Evolutionary conservation across 768 basidiomycete genomes (phyloP), one percentile per base, ranked within the genome.

Genomic region (Leccinum obscurum): DNA sequence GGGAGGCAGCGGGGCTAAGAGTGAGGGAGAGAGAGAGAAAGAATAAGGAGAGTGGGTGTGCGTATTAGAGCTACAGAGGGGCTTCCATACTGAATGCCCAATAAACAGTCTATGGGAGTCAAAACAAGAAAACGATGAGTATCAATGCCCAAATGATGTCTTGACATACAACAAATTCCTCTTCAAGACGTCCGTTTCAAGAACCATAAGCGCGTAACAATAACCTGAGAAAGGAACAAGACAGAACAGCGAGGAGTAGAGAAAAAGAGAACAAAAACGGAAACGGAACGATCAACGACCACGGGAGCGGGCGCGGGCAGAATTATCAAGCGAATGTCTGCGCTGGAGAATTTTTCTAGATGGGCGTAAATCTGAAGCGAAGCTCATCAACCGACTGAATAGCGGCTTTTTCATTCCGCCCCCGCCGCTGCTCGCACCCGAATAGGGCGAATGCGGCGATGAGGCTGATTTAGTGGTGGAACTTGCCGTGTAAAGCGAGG

Each of bases 311-410:
- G 44, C 58, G 9, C 71, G 70, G 28, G 39, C 50, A 32, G 72
- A 56, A 11, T 61, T 62, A n/a, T 70, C 82, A 57, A 80, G 73
- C 24, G 84, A 86, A 68, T 86, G 82, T 56, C 84, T 77, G 56
- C 85, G 75, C 26, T 77, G 78, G 44, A 85, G 69, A 24, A 75
- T 77, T 59, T 74, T 75, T 54, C 67, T 70, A 28, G 77, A 72
- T 2, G 79, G 75, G 9, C 66, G 78, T 56, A 84, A 77, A 55
- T 80, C 81, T 35, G 77, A 77, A 24, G 80, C 78, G 58, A 84
- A 78, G 54, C 76, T 77, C 64, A 88, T 83, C 9, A 89, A 70
- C 56, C 87, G 81, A 68, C 83, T 82, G 68, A 89, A 83, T 64
- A 89, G 83, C 35, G 83, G 83, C 62, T 82, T 85, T 75, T 80